Base-by-base conservation (phyloP, 2,329 filamentous ascomycete genomes). In the Ambrosiella beaveri region DNA sequence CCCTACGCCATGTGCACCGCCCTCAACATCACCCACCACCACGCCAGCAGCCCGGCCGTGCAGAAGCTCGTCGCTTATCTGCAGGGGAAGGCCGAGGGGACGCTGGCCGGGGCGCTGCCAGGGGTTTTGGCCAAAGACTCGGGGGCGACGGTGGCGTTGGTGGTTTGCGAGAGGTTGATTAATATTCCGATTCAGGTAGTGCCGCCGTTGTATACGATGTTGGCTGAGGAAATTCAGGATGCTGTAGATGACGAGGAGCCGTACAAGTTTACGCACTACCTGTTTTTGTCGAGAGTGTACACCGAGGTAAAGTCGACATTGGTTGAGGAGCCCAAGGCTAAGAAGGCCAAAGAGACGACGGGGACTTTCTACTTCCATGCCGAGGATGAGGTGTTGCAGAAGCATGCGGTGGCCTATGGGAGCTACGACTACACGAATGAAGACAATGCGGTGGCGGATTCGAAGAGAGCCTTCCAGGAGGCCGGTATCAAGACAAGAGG, bases 181-280 rank as follows among this genome's bases (percentile, higher is more conserved):
- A 98, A 98, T 73, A 90, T 96, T 75, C 93, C 93, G n/a, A 76
- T 87, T 13, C 88, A 97, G 70, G 83, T 95, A 62, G 82, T 89
- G 12, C 91, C 93, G 37, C 91, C 93, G 3, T 86, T 97, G 81
- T 97, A 96, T 77, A 82, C 78, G 55, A 95, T 96, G 88, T 79
- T 98, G 55, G 74, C 87, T 54, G 89, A 97, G 67, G 93, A 98
- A 75, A 83, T 98, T 55, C 77, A 85, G 65, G 90, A 85, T 67
- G 93, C 93, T 0, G 74, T 95, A 2, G 84, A 94, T 68, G 89
- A 95, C 67, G 85, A 86, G 66, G 89, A 97, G 71, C 89, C 90
- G 0, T 97, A 95, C 70, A 77, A 84, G 58, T 98, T 98, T 71
- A 84, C 88, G 36, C 89, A 97, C 71, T 98, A 95, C 71, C 76